Conservation (phyloP, 2,329 filamentous ascomycete genomes). For the Didymella exigua region DNA sequence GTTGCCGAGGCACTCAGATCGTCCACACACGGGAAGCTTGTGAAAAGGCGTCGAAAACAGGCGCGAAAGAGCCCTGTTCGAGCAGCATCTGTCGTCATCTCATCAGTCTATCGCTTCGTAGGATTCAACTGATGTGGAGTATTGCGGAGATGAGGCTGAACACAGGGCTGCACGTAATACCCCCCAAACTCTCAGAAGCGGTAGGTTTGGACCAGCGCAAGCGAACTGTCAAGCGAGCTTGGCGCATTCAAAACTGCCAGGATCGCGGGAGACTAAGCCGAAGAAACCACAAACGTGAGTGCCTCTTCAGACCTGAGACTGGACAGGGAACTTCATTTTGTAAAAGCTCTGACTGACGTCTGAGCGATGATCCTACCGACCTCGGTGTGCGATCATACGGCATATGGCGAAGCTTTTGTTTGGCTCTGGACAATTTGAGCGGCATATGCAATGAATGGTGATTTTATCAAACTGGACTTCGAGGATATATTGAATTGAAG, state of each 20-base stretch:
- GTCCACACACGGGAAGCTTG: not conserved
- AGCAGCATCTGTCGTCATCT: not conserved
- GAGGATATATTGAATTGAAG: too few relatives aligned
- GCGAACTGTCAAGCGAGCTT: constrained; percentile 14
- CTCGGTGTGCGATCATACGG: too few relatives aligned
- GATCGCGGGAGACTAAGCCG: not conserved
- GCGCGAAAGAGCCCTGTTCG: not conserved
- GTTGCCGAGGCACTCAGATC: not conserved
- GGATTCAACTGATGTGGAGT: not conserved
- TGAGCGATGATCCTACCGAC: too few relatives aligned
- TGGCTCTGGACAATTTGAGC: too few relatives aligned
- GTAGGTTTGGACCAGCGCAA: not conserved
- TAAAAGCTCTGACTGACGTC: too few relatives aligned
- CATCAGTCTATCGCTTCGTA: not conserved
- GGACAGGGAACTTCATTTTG: too few relatives aligned
- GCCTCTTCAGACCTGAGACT: too few relatives aligned
- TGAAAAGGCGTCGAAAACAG: not conserved
- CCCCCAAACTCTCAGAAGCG: not conserved
- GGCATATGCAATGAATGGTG: too few relatives aligned
- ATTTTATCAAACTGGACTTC: too few relatives aligned
- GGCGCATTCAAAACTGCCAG: not conserved
- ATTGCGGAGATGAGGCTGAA: not conserved
- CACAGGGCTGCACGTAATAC: not conserved
- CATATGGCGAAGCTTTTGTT: too few relatives aligned
- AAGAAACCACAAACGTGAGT: too few relatives aligned